Base-by-base conservation (phyloP, 2,329 filamentous ascomycete species). In the Byssochlamys sp. region DNA sequence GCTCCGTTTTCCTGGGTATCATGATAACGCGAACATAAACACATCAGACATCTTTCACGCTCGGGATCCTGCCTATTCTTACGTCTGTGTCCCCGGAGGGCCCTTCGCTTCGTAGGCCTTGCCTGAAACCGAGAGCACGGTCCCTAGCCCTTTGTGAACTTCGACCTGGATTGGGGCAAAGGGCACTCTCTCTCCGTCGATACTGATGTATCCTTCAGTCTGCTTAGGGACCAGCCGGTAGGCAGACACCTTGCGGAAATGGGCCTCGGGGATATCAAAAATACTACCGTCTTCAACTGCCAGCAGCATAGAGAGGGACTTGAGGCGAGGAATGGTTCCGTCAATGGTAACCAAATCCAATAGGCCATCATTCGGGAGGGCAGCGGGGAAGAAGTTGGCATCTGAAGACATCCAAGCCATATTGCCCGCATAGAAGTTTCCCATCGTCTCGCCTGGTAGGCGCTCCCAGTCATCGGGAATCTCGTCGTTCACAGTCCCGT, bases 361-460 rank as follows among this genome's bases (percentile, higher is more conserved):
- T 61, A 87, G 81, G 10, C 92, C 94, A 67, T 99, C 94, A 51
- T 85, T 85, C 12, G 91, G 88, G 7, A 92, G 80, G 0, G 92
- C 83, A 1, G 89, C 87, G 1, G 27, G 90, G 80, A 79, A 99
- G 77, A 97, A 95, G 67, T 91, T 90, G 58, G 86, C 81, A 62
- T 92, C 87, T 11, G 90, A 81, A 0, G 91, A 86, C 90, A 99
- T 92, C 73, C 88, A 95, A 26, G 88, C 85, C 87, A 97, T 95
- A 71, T 96, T 99, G 60, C 94, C 94, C 31, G 87, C 89, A 74
- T 95, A 97, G 71, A 99, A 95, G 67, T 90, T 96, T 52, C 91
- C 91, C 57, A 99, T 78, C 29, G 87, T 89, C 61, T 94, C 84
- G 61, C 88, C 82, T 0, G 88, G 83, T 2, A 88, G 75, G 24